Evolutionary conservation across 2,329 filamentous ascomycete species (phyloP).

Genomic region (Acephala macrosclerotiorum): DNA sequence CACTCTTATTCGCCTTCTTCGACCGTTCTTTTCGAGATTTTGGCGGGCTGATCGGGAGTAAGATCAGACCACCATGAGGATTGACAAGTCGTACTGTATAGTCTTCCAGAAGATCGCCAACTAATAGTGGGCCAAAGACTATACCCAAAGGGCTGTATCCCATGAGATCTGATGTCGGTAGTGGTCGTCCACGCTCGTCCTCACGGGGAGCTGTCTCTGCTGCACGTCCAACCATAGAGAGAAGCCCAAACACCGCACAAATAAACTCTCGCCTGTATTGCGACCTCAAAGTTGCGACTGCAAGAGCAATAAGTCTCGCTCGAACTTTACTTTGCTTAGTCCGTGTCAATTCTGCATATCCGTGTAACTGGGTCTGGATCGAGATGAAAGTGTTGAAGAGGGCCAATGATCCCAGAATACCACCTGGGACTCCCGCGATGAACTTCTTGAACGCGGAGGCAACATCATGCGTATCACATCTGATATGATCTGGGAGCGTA

Average conservation of each 20-base stretch:
- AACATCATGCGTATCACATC: constrained; percentile 67
- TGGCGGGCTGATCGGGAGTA: constrained; percentile 46
- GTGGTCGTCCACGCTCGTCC: constrained; percentile 57
- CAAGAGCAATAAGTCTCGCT: constrained; percentile 71
- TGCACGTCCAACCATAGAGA: constrained; percentile 65
- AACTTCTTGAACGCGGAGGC: constrained; percentile 72
- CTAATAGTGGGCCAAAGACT: constrained; percentile 69
- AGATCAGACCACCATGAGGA: constrained; percentile 37
- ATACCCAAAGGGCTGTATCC: constrained; percentile 69
- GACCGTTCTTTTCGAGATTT: constrained; percentile 52
- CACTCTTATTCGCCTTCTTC: constrained; percentile 40
- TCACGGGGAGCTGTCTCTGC: constrained; percentile 62
- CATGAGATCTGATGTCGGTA: constrained; percentile 67
- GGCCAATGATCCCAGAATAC: constrained; percentile 67
- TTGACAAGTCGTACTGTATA: constrained; percentile 49
- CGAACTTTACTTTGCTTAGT: constrained; percentile 63
- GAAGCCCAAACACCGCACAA: constrained; percentile 70
- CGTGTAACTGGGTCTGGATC: constrained; percentile 63
- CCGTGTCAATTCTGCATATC: constrained; percentile 57
- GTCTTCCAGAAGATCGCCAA: constrained; percentile 62
- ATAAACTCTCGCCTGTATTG: constrained; percentile 68
- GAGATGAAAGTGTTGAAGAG: constrained; percentile 69
- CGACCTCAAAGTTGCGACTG: constrained; percentile 65
- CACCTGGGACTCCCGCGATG: constrained; percentile 68
- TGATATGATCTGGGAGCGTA: constrained; percentile 66